Evolutionary conservation across 208 protist species (phyloP), one percentile per base, ranked within the genome.

Genomic region (Acanthamoeba polyphaga): DNA sequence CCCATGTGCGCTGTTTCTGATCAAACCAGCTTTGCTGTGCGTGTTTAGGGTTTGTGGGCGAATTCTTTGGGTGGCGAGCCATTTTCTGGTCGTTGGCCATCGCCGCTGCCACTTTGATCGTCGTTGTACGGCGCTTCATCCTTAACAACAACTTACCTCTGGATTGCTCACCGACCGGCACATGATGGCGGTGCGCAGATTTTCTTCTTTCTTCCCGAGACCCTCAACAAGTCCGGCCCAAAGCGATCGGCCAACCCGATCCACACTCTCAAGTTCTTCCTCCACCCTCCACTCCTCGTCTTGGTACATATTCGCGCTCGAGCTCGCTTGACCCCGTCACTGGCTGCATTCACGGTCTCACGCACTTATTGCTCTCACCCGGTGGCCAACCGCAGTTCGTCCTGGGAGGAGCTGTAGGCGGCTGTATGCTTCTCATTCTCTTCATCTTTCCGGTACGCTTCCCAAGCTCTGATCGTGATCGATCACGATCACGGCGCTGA

Each of bases 161-260:
- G 12, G 8, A 10, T 38, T 46, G n/a, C 15, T 34, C 5, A 17
- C 34, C 1, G 27, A 24, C 68, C 1, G 3, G 29, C 68, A 46
- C 27, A 34, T 10, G 6, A 15, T 46, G 15, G n/a, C 15, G 17
- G 32, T 1, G 15, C 4, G 10, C 80, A 88, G 80, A 88, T 88
- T 12, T 60, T 88, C 51, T 88, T 88, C 80, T 64, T 88, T 19
- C 80, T 88, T 3, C 80, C 80, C 13, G 80, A 88, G 53, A 88
- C 80, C n/a, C 80, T 88, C n/a, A 60, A 64, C 80, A 64, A 55
- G 80, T 88, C 80, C 9, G 80, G 80, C 8, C 80, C 80, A 17
- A n/a, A 64, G 51, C 80, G 80, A 12, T 88, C 80, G n/a, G 46
- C 80, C 80, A 88, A 88, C n/a, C 80, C 80, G 17, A 88, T 88